Percentiles rank a stretch among this genome's conserved stretches.
phyloP scores from a whole-genome alignment of 1,284 basidiomycete genomes.

The Hemileia vastatrix region DNA sequence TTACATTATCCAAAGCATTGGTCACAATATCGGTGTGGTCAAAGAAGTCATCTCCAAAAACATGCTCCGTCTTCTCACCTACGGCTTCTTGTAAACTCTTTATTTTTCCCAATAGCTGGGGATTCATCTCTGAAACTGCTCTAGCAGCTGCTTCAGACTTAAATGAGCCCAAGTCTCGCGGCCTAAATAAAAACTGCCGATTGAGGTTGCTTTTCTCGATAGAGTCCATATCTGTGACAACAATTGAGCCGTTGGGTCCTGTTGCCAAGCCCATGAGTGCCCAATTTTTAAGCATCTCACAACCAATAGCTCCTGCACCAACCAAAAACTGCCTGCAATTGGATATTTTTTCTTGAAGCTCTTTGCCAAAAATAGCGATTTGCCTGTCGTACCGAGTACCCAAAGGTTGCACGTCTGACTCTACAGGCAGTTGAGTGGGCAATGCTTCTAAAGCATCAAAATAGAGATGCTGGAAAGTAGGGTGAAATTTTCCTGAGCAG shows the following conservation, averaged over 20 bases:
- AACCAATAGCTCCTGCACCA: constrained; percentile 95
- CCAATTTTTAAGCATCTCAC: constrained; percentile 99
- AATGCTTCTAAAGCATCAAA: constrained; percentile 96
- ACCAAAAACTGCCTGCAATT: constrained; percentile 93
- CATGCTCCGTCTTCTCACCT: constrained; percentile 74
- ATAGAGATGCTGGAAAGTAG: constrained; percentile 89
- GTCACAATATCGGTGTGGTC: constrained; percentile 82
- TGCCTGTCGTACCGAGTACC: constrained; percentile 81
- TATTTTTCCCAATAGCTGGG: constrained; percentile 80
- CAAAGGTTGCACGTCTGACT: constrained; percentile 72
- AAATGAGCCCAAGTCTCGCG: constrained; percentile 95
- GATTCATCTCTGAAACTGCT: constrained; percentile 95
- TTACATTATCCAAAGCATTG: constrained; percentile 98
- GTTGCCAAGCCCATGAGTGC: constrained; percentile 94
- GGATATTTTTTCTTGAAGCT: constrained; percentile 85
- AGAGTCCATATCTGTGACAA: constrained; percentile 95
- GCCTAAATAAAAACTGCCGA: constrained; percentile 93
- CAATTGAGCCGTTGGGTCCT: constrained; percentile 69
- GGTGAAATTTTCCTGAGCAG: constrained; percentile 96
- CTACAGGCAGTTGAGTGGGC: constrained; percentile 55
- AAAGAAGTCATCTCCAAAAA: constrained; percentile 88
- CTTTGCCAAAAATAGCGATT: constrained; percentile 86
- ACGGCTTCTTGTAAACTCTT: constrained; percentile 85
- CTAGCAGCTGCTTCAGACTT: constrained; percentile 90
- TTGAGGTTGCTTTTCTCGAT: constrained; percentile 99